Conservation (phyloP, 345 rosid genomes). For the Lumnitzera littorea region DNA sequence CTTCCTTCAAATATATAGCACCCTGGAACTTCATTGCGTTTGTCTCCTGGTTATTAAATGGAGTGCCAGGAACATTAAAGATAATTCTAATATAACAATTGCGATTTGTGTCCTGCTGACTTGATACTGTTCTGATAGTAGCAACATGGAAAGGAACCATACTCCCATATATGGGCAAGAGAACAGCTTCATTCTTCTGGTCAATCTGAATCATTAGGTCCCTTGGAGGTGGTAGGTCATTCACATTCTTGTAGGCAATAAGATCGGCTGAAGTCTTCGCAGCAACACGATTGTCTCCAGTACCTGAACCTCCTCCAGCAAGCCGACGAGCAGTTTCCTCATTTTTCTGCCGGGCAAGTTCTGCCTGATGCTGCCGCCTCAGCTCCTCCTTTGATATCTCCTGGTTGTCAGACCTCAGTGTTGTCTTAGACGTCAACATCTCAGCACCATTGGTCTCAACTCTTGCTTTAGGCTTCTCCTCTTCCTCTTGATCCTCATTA, state of each 20-base stretch:
- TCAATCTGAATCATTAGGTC: conserved; percentile 78
- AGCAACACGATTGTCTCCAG: conserved; percentile 53
- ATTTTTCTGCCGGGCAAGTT: conserved; percentile 93
- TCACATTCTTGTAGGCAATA: conserved; percentile 78
- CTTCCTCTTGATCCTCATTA: conserved; percentile 85
- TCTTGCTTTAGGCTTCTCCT: conserved; percentile 32
- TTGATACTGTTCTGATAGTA: conserved; percentile 77
- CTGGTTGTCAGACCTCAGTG: conserved; percentile 81
- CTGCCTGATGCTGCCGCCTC: conserved; percentile 97
- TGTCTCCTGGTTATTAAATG: conserved; percentile 76
- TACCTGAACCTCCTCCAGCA: conserved; percentile 62
- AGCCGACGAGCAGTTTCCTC: conserved; percentile 96
- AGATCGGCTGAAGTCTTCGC: conserved; percentile 58
- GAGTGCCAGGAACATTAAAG: conserved; percentile 79
- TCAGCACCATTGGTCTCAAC: conserved; percentile 35
- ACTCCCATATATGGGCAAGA: conserved; percentile 78
- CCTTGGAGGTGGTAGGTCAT: conserved; percentile 71
- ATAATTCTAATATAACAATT: conserved; percentile 78
- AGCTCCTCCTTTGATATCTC: conserved; percentile 91
- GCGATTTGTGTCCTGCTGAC: conserved; percentile 82
- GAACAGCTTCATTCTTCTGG: conserved; percentile 82
- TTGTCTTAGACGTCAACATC: conserved; percentile 49
- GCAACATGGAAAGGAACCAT: conserved; percentile 94
- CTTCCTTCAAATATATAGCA: conserved; percentile 75
- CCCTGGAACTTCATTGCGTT: conserved; percentile 62